Evolutionary conservation across 495 filamentous ascomycete species (phyloP), one percentile per base, ranked within the genome.

Genomic region (Chlorociboria aeruginascens): DNA sequence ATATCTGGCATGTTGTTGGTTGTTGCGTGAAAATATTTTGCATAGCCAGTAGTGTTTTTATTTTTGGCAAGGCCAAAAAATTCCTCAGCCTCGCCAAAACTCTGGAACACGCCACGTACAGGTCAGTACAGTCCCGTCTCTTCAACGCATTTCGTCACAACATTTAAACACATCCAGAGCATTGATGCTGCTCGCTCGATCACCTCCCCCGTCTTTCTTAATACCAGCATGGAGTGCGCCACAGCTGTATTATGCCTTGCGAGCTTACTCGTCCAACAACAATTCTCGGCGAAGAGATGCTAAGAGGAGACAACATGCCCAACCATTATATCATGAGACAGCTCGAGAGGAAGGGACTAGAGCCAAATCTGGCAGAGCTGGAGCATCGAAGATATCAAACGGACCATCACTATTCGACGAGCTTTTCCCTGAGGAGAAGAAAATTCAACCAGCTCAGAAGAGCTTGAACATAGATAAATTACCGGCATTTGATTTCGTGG

Each of bases 381-480:
- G 17, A 33, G 10, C 17, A 7, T 13, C 37, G 28, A 34, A 43
- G 25, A 17, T 9, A 13, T 12, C 35, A 17, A 29, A 7, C 13
- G 13, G 11, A 29, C 20, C 20, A 13, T 71, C 76, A 7, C 65
- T 80, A n/a, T 67, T 79, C 41, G 72, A 76, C 32, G 67, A 74
- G 53, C 66, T 82, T 0, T 80, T 82, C 48, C 77, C 78, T 7
- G 73, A 74, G 50, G 65, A 73, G 36, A 61, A 60, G 8, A 56
- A 56, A 42, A 51, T 45, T 37, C 16, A 12, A 37, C 50, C 34
- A 52, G 40, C 40, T 6, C 47, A 44, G n/a, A 17, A 48, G 34
- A 40, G 46, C 20, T 32, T 39, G 44, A 43, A 17, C 32, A 43
- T 43, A 33, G 50, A 54, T 14, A 56, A 41, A 37, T 45, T 57